Evolutionary conservation across 2,329 filamentous ascomycete genomes (phyloP).

Genomic region (Diaporthe sp.): DNA sequence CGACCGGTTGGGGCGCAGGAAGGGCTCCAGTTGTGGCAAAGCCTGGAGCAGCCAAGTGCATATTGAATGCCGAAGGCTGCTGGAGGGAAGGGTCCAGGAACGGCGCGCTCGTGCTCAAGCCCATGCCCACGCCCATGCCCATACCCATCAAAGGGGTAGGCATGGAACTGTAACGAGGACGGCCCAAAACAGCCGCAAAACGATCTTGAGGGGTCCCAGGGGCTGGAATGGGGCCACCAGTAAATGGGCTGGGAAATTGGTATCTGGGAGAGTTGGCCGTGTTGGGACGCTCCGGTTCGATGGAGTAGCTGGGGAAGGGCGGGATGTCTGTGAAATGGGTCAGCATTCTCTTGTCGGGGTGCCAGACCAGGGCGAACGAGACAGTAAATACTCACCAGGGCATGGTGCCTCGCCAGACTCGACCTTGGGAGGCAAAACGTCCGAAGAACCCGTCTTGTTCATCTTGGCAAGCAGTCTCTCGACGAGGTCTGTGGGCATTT

Average conservation of each 20-base stretch:
- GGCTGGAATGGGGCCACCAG: slow-evolving; percentile 15
- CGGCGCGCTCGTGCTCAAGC: not conserved
- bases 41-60: slow-evolving; percentile 7
- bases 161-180: slow-evolving; percentile 1
- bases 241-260: not conserved
- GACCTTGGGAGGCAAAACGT: not conserved
- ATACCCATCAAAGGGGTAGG: slow-evolving; percentile 4
- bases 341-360: not conserved
- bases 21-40: not conserved
- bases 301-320: slow-evolving; percentile 18
- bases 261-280: not conserved
- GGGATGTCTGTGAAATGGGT: not conserved
- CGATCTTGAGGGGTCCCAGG: slow-evolving; percentile 35
- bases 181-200: slow-evolving; percentile 34
- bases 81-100: not conserved
- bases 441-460: not conserved
- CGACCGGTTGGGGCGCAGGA: not conserved
- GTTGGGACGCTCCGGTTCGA: not conserved
- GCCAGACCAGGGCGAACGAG: not conserved
- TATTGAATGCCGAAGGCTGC: not conserved
- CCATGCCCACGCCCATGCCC: not conserved
- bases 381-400: not conserved
- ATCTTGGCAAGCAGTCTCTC: slow-evolving; percentile 20
- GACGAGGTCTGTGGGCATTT: slow-evolving; percentile 8
- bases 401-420: slow-evolving; percentile 6